phyloP scores from a whole-genome alignment of 2,329 filamentous ascomycete genomes.

The Fusarium clavum region DNA sequence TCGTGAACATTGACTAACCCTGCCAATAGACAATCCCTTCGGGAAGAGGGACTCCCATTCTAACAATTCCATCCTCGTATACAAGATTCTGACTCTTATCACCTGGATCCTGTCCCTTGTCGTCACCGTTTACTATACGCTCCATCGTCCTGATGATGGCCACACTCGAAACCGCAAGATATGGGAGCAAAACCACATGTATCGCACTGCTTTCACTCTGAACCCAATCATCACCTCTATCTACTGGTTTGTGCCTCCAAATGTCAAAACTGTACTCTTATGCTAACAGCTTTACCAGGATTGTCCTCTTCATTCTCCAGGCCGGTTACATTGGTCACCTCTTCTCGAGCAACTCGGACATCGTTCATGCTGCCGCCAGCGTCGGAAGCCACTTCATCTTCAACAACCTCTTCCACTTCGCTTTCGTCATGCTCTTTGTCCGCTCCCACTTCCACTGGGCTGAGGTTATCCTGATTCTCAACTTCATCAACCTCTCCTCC shows the following conservation, averaged over 20 bases:
- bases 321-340: conserved; percentile 80
- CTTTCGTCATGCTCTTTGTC: conserved; percentile 86
- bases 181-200: conserved; percentile 77
- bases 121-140: conserved; percentile 79
- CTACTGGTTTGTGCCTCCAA: conserved; percentile 72
- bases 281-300: conserved; percentile 57
- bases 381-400: conserved; percentile 87
- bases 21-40: conserved; percentile 77
- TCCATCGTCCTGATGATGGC: conserved; percentile 73
- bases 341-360: conserved; percentile 73
- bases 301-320: conserved; percentile 80
- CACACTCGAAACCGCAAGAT: conserved; percentile 71
- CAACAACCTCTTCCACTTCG: conserved; percentile 85
- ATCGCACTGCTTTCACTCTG: conserved; percentile 79
- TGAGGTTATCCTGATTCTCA: conserved; percentile 80
- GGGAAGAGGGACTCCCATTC: conserved; percentile 75
- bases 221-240: conserved; percentile 73
- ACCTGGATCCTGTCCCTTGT: conserved; percentile 81
- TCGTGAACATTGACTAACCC: conserved; percentile 22
- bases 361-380: conserved; percentile 76
- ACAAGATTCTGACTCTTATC: conserved; percentile 79
- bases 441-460: conserved; percentile 79
- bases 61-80: conserved; percentile 70
- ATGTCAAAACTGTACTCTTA: not conserved
- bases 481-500: conserved; percentile 82